These are phyloP conservation scores for Solanum paucissectum DNA, from an alignment of 257 asterid genomes.

Conservation along the genomic window DNA sequence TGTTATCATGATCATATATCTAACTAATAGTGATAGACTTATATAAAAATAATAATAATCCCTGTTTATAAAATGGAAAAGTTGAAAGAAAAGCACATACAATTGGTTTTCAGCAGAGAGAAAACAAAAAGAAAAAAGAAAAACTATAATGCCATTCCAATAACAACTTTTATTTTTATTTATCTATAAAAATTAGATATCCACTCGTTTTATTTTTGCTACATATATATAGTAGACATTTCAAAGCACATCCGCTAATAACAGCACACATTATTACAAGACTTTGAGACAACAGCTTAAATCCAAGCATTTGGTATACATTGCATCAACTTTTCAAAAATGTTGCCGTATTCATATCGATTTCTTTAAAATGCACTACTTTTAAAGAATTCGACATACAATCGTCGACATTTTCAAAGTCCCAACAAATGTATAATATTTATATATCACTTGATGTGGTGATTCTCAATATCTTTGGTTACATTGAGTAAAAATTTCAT, in stretches of 20 bases:
- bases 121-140: background rate
- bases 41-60: background rate
- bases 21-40: too few relatives aligned
- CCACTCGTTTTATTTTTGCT: background rate
- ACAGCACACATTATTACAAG: background rate
- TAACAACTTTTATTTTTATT: background rate
- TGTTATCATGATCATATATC: background rate
- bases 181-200: background rate
- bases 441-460: background rate
- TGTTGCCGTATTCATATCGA: too few relatives aligned
- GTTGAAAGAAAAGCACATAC: background rate
- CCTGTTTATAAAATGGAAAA: too few relatives aligned
- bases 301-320: background rate
- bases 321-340: background rate
- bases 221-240: background rate
- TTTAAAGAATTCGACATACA: background rate
- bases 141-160: background rate
- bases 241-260: background rate
- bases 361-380: background rate
- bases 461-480: constrained; percentile 13
- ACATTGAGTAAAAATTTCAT: background rate
- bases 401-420: background rate
- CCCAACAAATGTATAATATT: background rate
- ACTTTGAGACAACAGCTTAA: background rate
- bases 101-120: background rate